These are phyloP conservation scores for Botryotinia globosa DNA, from an alignment of 2,329 filamentous ascomycete genomes.

Conservation along the genomic window DNA sequence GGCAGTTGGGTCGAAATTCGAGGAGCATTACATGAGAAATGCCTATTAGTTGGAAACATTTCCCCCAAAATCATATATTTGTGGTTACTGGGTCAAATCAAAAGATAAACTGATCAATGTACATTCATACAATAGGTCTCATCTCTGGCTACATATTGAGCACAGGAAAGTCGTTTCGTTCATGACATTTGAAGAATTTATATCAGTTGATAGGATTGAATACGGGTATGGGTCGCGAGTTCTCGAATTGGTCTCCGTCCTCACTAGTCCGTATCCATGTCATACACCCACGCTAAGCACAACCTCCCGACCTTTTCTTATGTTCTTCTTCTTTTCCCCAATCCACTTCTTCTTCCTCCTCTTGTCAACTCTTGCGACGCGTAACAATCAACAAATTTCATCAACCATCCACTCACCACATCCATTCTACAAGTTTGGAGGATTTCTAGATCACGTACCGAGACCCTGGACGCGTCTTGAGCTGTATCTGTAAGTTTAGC, in stretches of 20 bases:
- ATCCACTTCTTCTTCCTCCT: constrained; percentile 39
- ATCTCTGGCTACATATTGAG: constrained; percentile 56
- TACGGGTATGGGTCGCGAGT: constrained; percentile 19
- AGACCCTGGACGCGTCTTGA: constrained; percentile 35
- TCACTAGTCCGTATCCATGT: constrained; percentile 17
- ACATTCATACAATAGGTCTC: constrained; percentile 43
- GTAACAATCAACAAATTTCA: constrained; percentile 29
- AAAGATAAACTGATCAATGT: constrained; percentile 33
- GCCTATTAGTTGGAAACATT: constrained; percentile 13
- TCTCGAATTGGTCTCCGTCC: constrained; percentile 19
- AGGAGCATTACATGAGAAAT: constrained; percentile 13
- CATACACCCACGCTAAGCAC: constrained; percentile 34
- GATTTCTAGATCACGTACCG: constrained; percentile 26
- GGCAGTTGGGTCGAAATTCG: constrained; percentile 13
- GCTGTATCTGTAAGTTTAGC: constrained; percentile 32
- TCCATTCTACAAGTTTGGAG: constrained; percentile 38
- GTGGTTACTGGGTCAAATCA: constrained; percentile 26
- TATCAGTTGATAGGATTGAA: neutral
- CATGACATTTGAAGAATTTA: neutral
- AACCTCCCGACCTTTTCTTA: constrained; percentile 18
- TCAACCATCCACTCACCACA: constrained; percentile 30
- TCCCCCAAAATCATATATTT: constrained; percentile 9
- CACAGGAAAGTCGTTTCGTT: constrained; percentile 53
- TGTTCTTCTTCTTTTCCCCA: constrained; percentile 20
- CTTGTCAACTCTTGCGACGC: constrained; percentile 36